Base-by-base conservation (phyloP, 257 asterid species). In the Ligustrum vulgare region DNA sequence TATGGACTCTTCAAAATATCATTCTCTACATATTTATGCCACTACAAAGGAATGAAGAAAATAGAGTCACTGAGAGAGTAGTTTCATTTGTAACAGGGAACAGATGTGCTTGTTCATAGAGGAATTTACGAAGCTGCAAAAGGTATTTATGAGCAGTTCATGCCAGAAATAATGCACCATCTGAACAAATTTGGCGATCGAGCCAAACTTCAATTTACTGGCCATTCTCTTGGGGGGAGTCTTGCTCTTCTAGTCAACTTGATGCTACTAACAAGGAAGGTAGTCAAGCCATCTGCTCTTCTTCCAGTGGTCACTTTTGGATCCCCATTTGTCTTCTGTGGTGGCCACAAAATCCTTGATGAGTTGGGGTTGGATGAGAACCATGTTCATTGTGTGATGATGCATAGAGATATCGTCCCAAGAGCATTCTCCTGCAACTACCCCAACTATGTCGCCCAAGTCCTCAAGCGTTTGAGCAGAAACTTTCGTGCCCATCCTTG, bases 121-220 rank as follows among this genome's bases (percentile, higher is more conserved):
- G 98, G 98, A 67, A 94, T 92, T 28, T 93, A 93, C 71, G 97
- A 93, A 84, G 98, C 98, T 43, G 97, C 98, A 45, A 93, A 93
- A 75, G 98, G 97, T 33, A 89, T 93, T 76, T 91, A 90, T 22
- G 87, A 91, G 41, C 97, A 90, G 28, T 89, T 91, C 87, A 72
- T 90, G 93, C 98, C 97, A 10, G 92, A 89, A 73, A 90, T 94
- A 69, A 76, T 71, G 34, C 84, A 82, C 75, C 98, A 91, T 56
- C 71, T 90, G 36, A 37, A 78, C 28, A 84, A 83, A 86, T 89
- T 79, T 62, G 97, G 97, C 0, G 78, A 83, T 25, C 71, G 90
- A 33, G 98, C 97, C 12, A 91, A 82, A 91, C 78, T 94, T 73
- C 97, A 89, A 49, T 91, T 94, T 76, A 88, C 94, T 0, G 98